Base-by-base conservation (phyloP, 176 grass and related monocot genomes). In the Avena eriantha region DNA sequence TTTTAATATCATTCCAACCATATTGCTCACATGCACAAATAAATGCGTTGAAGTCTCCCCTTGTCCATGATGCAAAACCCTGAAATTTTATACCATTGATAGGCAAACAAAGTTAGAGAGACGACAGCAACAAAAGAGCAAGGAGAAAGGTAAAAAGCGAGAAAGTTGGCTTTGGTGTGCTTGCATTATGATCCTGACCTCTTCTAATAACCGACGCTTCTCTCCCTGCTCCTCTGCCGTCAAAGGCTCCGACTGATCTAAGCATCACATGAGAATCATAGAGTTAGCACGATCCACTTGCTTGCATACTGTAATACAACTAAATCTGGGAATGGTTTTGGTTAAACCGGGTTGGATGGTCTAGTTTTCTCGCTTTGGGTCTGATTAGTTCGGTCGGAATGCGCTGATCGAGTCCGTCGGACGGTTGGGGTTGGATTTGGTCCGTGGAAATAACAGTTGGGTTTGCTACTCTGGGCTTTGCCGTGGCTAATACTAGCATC, bases 21-120 rank as follows among this genome's bases (percentile, higher is more conserved):
- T 93, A 97, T 66, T 92, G 95, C 87, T 97, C 93, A 78, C 95
- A 97, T 61, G 95, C 95, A 84, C 95, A 84, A 47, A 93, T 95
- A 61, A 97, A 97, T 83, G 95, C 86, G 57, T 93, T 95, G 80
- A 97, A 95, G 80, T 97, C 95, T 84, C 91, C 95, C 73, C 93
- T 90, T 10, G 91, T 93, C 95, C 95, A 97, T 79, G 91, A 85
- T 39, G 95, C 92, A 84, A 97, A 97, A 80, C 95, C 95, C 93
- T 97, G 67, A 88, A 33, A 73, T 68, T 69, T 73, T 66, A 77
- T n/a, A 79, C 51, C 34, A 67, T 34, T 2, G 9, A 53, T 46
- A 29, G 87, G 8, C 35, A 73, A 75, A 77, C 7, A 73, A 41
- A 35, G 33, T 64, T 26, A 82, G 8, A 68, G 66, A 76, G 36